Evolutionary conservation across 805 yeast species (phyloP).

Genomic region (Cyberlindnera maritima): DNA sequence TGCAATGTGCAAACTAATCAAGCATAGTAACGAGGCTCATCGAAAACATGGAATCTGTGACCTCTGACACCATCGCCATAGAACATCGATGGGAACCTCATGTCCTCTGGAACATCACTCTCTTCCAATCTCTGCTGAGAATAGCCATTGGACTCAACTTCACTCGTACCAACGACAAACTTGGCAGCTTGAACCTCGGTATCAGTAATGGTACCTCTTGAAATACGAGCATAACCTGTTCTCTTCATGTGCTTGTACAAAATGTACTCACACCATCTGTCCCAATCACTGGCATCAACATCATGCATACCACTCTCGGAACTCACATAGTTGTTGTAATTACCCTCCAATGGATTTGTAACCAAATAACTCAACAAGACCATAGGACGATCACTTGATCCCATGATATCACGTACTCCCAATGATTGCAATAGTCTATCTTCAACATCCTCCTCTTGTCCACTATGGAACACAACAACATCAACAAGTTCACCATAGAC

Average conservation of each 20-base stretch:
- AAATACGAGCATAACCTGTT: conserved; percentile 90
- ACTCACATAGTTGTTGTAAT: conserved; percentile 88
- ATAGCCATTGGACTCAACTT: conserved; percentile 36
- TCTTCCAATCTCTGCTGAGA: conserved; percentile 58
- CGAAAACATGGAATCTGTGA: conserved; percentile 91
- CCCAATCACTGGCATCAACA: conserved; percentile 91
- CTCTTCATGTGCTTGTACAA: conserved; percentile 82
- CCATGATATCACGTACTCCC: conserved; percentile 78
- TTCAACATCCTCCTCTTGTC: conserved; percentile 96
- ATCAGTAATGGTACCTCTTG: conserved; percentile 92
- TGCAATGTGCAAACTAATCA: too few species aligned
- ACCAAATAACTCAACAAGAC: conserved; percentile 87
- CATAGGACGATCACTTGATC: conserved; percentile 75
- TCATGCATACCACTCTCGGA: conserved; percentile 85
- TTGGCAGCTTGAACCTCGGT: conserved; percentile 96
- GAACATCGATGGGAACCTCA: conserved; percentile 76
- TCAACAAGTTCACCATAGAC: conserved; percentile 86
- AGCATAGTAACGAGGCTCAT: conserved; percentile 60
- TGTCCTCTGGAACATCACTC: conserved; percentile 51
- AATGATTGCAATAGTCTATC: conserved; percentile 86
- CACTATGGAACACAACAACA: conserved; percentile 95
- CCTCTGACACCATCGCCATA: conserved; percentile 92
- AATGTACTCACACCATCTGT: conserved; percentile 98
- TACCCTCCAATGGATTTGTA: conserved; percentile 82
- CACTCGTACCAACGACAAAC: conserved; percentile 42